Base-by-base conservation (phyloP, 2,329 filamentous ascomycete genomes). In the Cercospora zeina region DNA sequence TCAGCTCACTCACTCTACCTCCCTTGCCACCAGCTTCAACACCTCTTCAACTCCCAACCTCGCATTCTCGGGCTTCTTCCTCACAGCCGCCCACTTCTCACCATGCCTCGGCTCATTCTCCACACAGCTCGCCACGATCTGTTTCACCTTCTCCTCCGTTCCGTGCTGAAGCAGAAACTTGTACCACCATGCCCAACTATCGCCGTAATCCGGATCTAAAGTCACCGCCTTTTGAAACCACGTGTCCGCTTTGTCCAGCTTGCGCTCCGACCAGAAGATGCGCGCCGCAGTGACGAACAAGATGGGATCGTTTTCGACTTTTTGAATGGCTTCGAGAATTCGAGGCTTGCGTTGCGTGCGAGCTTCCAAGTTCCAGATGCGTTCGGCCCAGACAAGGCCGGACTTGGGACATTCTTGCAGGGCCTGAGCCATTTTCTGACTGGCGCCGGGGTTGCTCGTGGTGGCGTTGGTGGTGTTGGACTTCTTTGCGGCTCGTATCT, bases 141-240 rank as follows among this genome's bases (percentile, higher is more conserved):
- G 95, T 31, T 82, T 85, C 71, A 89, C 83, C 87, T 97, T 99
- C 81, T 96, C 93, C 73, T 91, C 88, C 4, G 92, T 97, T 9
- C 95, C 96, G 78, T 99, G 93, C 81, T 97, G 91, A 68, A 87
- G 75, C 67, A 97, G 74, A 75, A 97, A 99, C 76, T 93, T 93
- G 77, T 92, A 95, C 77, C 97, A 99, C 93, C 93, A 99, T 19
- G 92, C 93, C 96, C 96, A 99, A 10, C 87, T 90, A 79, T 99
- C 96, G 55, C 95, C 95, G 55, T 87, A 80, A 75, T 97, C 93
- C 36, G 88, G 86, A 72, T 99, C 92, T 11, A 95, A 81, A 58
- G 96, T 82, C 60, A 97, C 87, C 0, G 95, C 95, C 78, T 96
- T 96, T 78, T 97, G 92, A 76, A 99, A 99, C 95, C 95, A 99